A percentile compares a stretch with the other conserved stretches of the same genome.
Conservation (phyloP, 2,329 filamentous ascomycete species). For the Shiraia sp. region DNA sequence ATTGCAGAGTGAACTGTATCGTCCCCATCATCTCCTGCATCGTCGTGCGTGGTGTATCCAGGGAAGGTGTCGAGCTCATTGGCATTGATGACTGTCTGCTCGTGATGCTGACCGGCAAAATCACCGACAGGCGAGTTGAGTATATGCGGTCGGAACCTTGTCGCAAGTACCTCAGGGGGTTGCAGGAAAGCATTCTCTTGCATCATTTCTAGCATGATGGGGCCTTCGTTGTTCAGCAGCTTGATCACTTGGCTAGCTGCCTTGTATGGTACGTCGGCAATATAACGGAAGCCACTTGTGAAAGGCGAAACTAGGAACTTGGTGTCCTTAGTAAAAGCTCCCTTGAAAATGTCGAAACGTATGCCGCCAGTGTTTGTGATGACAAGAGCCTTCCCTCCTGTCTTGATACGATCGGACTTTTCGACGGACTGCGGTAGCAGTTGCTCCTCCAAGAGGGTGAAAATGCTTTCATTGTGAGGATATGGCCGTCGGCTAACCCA, state of each 20-base stretch:
- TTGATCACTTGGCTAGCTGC: slow-evolving; percentile 70
- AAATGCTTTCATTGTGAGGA: slow-evolving; percentile 74
- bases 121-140: slow-evolving; percentile 4
- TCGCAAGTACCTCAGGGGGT: slow-evolving; percentile 51
- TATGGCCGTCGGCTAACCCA: slow-evolving; percentile 84
- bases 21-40: slow-evolving; percentile 81
- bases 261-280: slow-evolving; percentile 79
- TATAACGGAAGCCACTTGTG: slow-evolving; percentile 72
- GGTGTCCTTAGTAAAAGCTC: slow-evolving; percentile 84
- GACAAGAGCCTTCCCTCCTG: slow-evolving; percentile 67
- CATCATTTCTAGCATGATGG: slow-evolving; percentile 48
- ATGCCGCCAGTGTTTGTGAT: slow-evolving; percentile 89
- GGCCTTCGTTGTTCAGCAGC: slow-evolving; percentile 61
- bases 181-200: slow-evolving; percentile 43
- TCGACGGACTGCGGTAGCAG: slow-evolving; percentile 71
- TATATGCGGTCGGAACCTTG: slow-evolving; percentile 24
- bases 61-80: slow-evolving; percentile 54
- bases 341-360: slow-evolving; percentile 94
- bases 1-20: slow-evolving; percentile 82
- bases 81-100: slow-evolving; percentile 12
- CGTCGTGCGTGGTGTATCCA: slow-evolving; percentile 90
- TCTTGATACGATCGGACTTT: slow-evolving; percentile 43
- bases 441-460: slow-evolving; percentile 75
- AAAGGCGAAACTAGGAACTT: slow-evolving; percentile 90
- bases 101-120: slow-evolving; percentile 7